Evolutionary conservation across 805 yeast species (phyloP), one percentile per base, ranked within the genome.

Genomic region (Kodamaea neixiangensis): DNA sequence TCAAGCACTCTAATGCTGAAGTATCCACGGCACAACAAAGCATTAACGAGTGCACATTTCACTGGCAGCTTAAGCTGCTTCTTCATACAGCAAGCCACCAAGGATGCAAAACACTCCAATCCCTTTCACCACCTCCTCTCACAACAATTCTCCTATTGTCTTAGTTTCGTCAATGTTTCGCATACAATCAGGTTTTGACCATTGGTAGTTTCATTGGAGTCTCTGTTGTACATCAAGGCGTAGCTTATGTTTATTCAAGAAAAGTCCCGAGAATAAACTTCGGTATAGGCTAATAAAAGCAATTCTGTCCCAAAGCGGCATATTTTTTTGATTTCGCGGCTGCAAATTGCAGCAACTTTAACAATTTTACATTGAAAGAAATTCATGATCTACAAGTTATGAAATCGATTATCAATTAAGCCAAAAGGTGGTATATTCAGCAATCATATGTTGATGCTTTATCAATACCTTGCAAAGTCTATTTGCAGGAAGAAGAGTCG

Each of bases 401-500:
- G 11, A 37, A 17, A 37, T 37, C 41, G 41, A 37, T 37, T 37
- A 37, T 37, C 41, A 37, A 37, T 37, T 37, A 37, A 37, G 41
- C 41, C 41, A 37, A 35, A 37, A n/a, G n/a, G 19, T 37, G 41
- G 41, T 37, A 19, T 19, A 19, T 14, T 37, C 41, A 37, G 41
- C 41, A 37, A 37, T 37, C 41, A 19, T 37, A 25, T 37, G 21
- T 19, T 37, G 41, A 37, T 37, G 41, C 41, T 37, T 14, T 3
- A 3, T 37, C 4, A 17, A 37, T 19, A 37, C 41, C 41, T 15
- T 37, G 41, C 41, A 37, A 37, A 37, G 21, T 37, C 41, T 37
- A 37, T 37, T 37, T 37, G 41, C 41, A 37, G 41, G n/a, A 37
- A 17, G 21, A 17, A 37, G 21, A 37, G 41, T 37, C 41, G 41